A percentile compares a stretch with the other conserved stretches of the same genome.
These are phyloP conservation scores for Penicillium sp. DNA, from an alignment of 2,329 filamentous ascomycete genomes.

Conservation along the genomic window DNA sequence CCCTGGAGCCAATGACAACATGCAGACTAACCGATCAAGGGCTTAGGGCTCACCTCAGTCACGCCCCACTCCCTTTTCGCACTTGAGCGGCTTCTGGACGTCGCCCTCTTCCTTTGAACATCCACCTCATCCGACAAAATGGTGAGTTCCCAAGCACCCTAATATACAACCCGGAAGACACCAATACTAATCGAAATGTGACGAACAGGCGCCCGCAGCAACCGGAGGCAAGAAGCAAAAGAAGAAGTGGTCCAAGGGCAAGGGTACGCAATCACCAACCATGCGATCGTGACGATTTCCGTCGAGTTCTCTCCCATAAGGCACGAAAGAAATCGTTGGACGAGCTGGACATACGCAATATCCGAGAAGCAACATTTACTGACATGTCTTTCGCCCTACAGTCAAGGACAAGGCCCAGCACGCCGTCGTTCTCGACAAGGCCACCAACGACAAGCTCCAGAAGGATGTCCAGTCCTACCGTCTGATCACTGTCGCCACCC, in stretches of 20 bases:
- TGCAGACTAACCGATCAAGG: constrained; percentile 19
- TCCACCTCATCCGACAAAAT: constrained; percentile 23
- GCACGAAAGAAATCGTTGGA: constrained; percentile 13
- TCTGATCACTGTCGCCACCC: constrained; percentile 94
- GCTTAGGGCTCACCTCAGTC: constrained; percentile 23
- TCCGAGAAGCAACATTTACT: constrained; percentile 5
- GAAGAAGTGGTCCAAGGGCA: constrained; percentile 53
- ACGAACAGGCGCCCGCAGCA: constrained; percentile 40
- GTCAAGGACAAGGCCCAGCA: constrained; percentile 99
- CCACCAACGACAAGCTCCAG: constrained; percentile 94
- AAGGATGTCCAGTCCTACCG: constrained; percentile 99
- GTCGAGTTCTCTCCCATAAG: constrained; percentile 4
- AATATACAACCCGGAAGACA: not conserved
- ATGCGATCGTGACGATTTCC: constrained; percentile 19
- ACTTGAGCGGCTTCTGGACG: constrained; percentile 14
- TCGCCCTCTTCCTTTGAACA: constrained; percentile 18
- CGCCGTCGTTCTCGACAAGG: constrained; percentile 96
- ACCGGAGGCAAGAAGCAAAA: constrained; percentile 46
- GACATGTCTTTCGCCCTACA: constrained; percentile 38
- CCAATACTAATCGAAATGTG: constrained; percentile 13
- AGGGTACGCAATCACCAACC: constrained; percentile 39
- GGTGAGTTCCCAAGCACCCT: constrained; percentile 16
- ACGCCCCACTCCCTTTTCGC: constrained; percentile 23
- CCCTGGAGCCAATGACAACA: constrained; percentile 9
- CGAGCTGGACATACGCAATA: constrained; percentile 6